Percentiles rank a stretch among this genome's conserved stretches.
Evolutionary conservation across 2,329 filamentous ascomycete genomes (phyloP).

Genomic region (Fusarium dimerum): DNA sequence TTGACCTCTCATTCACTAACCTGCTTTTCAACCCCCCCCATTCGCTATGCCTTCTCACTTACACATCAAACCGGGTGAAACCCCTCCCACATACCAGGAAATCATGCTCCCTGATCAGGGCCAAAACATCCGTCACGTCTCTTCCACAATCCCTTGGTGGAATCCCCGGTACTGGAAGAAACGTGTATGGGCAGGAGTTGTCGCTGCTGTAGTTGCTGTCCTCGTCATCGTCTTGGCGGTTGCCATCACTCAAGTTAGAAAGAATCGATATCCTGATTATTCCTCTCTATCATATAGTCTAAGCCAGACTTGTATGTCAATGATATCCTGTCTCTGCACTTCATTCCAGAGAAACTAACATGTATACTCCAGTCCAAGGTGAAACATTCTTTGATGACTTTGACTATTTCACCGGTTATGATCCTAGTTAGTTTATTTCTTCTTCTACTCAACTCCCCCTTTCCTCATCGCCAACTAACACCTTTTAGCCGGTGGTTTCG

Average conservation of each 20-base stretch:
- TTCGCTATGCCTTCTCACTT: too few species aligned
- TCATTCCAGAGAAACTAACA: background rate
- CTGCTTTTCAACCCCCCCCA: too few species aligned
- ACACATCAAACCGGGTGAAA: slow-evolving; percentile 24
- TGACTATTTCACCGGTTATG: slow-evolving; percentile 52
- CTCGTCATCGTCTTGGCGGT: slow-evolving; percentile 51
- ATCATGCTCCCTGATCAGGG: slow-evolving; percentile 22
- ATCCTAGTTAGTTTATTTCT: slow-evolving; percentile 41
- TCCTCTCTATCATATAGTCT: slow-evolving; percentile 47
- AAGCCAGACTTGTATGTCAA: slow-evolving; percentile 48
- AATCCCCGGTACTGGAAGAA: slow-evolving; percentile 56
- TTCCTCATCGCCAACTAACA: slow-evolving; percentile 6
- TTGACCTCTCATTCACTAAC: background rate
- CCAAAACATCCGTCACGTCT: slow-evolving; percentile 21
- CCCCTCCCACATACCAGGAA: slow-evolving; percentile 31
- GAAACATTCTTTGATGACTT: slow-evolving; percentile 57
- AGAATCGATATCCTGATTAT: slow-evolving; percentile 51
- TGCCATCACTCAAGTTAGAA: slow-evolving; percentile 41
- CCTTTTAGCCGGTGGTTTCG: slow-evolving; percentile 45
- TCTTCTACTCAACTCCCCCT: background rate
- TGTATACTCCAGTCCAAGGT: slow-evolving; percentile 44
- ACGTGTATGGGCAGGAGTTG: slow-evolving; percentile 47
- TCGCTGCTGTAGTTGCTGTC: slow-evolving; percentile 43
- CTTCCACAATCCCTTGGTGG: slow-evolving; percentile 40
- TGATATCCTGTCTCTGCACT: too few species aligned